phyloP scores from a whole-genome alignment of 345 rosid genomes.

The Geranium brycei region DNA sequence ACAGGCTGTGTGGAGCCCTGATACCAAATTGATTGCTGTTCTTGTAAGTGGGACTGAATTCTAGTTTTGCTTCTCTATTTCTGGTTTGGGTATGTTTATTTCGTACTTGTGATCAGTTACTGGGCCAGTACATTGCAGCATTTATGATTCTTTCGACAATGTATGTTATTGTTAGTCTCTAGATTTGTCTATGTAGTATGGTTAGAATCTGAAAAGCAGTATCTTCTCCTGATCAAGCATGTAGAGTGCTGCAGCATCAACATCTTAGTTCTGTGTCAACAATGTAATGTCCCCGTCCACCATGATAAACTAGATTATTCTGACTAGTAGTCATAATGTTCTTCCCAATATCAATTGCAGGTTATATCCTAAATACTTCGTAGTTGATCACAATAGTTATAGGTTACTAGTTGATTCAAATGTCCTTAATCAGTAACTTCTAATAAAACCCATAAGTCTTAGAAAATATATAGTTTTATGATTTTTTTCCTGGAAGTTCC shows the following conservation, averaged over 20 bases:
- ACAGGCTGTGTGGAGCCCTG: constrained; percentile 89
- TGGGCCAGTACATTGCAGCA: neutral
- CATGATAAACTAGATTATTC: too few species aligned
- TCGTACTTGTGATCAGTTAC: neutral
- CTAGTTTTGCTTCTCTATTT: neutral
- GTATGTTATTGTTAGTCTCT: too few species aligned
- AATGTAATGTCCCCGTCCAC: neutral
- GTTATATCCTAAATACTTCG: neutral
- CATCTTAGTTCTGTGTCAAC: neutral
- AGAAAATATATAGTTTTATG: neutral
- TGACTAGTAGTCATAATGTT: too few species aligned
- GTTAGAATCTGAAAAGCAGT: neutral
- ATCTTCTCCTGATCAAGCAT: neutral
- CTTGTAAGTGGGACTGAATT: constrained; percentile 37
- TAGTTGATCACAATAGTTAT: too few species aligned
- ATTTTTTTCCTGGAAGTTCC: neutral
- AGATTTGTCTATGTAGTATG: neutral
- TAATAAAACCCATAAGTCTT: neutral
- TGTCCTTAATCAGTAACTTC: too few species aligned
- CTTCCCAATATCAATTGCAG: too few species aligned
- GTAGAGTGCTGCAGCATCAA: neutral
- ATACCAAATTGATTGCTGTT: constrained; percentile 66
- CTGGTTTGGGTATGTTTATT: neutral
- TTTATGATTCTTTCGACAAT: neutral
- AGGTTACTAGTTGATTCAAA: too few species aligned